phyloP scores from a whole-genome alignment of 805 yeast genomes.

The Saturnispora diversa region DNA sequence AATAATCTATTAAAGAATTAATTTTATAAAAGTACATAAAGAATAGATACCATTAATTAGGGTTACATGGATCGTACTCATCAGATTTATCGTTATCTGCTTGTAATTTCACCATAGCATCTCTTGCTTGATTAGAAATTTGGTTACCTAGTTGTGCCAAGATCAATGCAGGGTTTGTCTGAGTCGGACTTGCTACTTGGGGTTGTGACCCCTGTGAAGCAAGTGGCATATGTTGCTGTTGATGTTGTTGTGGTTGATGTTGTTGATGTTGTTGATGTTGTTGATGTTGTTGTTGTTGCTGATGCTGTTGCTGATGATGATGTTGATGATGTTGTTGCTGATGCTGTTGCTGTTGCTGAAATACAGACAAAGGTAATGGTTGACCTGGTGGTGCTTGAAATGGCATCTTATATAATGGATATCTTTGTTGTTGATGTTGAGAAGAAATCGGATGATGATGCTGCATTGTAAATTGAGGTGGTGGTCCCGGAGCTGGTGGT shows the following conservation, averaged over 20 bases:
- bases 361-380: slow-evolving; percentile 12
- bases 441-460: too few species aligned
- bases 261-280: slow-evolving; percentile 12
- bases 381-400: slow-evolving; percentile 9
- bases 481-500: too few species aligned
- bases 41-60: neutral
- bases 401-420: too few species aligned
- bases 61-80: slow-evolving; percentile 20
- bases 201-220: too few species aligned
- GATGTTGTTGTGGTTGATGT: slow-evolving; percentile 6
- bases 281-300: slow-evolving; percentile 18
- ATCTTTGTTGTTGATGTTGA: too few species aligned
- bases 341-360: slow-evolving; percentile 17
- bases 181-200: neutral
- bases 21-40: slow-evolving; percentile 6
- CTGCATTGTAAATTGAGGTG: too few species aligned
- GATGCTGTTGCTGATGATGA: slow-evolving; percentile 13
- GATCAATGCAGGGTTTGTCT: slow-evolving; percentile 11
- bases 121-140: neutral
- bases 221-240: neutral
- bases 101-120: neutral
- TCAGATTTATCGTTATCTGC: slow-evolving; percentile 20
- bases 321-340: slow-evolving; percentile 9
- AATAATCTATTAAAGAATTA: slow-evolving; percentile 8
- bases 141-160: slow-evolving; percentile 15